Evolutionary conservation across 2,329 filamentous ascomycete genomes (phyloP), one percentile per base, ranked within the genome.

Genomic region (Hyphodiscus sp.): DNA sequence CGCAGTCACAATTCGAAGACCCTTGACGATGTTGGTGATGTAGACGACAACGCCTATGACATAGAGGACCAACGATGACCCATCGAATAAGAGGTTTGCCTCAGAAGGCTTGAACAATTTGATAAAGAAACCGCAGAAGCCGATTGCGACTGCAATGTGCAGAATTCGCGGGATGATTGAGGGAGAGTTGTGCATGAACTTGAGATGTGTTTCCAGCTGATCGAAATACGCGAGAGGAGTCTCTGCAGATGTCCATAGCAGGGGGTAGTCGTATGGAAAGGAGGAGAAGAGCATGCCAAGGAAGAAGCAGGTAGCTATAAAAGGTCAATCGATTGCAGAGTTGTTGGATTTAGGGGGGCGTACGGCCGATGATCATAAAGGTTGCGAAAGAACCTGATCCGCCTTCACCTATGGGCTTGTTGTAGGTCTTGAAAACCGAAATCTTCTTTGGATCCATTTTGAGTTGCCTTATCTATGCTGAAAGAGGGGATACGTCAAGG

Each of bases 21-120:
- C 94, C 76, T 96, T 96, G 69, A 97, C 86, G 66, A 97, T 96
- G 73, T 99, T 99, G 64, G 91, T 86, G 61, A 96, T 82, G 73
- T 97, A 99, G 63, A 99, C 88, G 47, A 91, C 89, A 50, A 95
- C 83, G 57, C 90, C 94, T 65, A 94, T 90, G 74, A 88, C 83
- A 71, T 89, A 89, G 30, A 89, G 76, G 41, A 86, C 84, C 47
- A 89, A 71, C 51, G 78, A 83, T 13, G 85, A 83, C 68, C 86
- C 86, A 65, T 89, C 94, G 70, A 99, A 99, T 54, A 99, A 85
- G 74, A 96, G 87, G 76, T 99, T 99, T 60, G 89, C 87, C 74
- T 97, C 92, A 64, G 83, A 87, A 50, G 94, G 91, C 63, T 86
- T 86, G 85, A 96, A 99, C 49, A 99, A 86, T 77, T 99, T 99